phyloP scores from a whole-genome alignment of 2,329 filamentous ascomycete genomes.

The Cryphonectria parasitica region DNA sequence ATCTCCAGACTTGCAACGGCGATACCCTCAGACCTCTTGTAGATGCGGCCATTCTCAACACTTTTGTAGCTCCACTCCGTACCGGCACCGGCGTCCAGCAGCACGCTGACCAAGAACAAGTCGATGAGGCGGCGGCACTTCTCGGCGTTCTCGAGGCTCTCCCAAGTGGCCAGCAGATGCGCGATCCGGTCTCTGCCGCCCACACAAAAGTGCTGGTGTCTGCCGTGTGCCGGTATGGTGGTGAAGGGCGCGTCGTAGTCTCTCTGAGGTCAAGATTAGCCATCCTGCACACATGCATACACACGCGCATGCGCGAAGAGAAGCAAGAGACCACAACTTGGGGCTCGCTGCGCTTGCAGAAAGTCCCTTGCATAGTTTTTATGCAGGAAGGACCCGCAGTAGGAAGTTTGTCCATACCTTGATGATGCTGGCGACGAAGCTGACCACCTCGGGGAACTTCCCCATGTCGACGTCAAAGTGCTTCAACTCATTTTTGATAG shows the following conservation, averaged over 20 bases:
- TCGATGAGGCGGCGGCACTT: slow-evolving; percentile 76
- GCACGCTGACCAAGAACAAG: slow-evolving; percentile 77
- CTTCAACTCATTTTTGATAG: slow-evolving; percentile 73
- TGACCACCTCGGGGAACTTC: slow-evolving; percentile 82
- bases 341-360: background rate
- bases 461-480: slow-evolving; percentile 89
- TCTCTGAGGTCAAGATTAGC: slow-evolving; percentile 41
- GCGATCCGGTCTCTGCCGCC: slow-evolving; percentile 75
- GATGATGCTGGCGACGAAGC: slow-evolving; percentile 90
- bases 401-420: slow-evolving; percentile 64
- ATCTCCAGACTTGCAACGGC: slow-evolving; percentile 80
- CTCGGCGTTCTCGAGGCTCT: slow-evolving; percentile 71
- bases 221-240: slow-evolving; percentile 80
- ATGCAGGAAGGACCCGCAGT: background rate
- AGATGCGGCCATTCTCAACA: slow-evolving; percentile 81
- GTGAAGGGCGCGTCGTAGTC: slow-evolving; percentile 60
- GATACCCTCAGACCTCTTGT: slow-evolving; percentile 84
- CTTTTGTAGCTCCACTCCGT: slow-evolving; percentile 92
- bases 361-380: background rate
- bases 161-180: slow-evolving; percentile 69
- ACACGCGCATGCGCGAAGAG: background rate
- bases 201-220: slow-evolving; percentile 85
- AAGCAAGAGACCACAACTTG: background rate
- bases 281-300: background rate
- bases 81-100: slow-evolving; percentile 87